These are phyloP conservation scores for Chaetomidium leptoderma DNA, from an alignment of 495 filamentous ascomycete species.

Conservation along the genomic window DNA sequence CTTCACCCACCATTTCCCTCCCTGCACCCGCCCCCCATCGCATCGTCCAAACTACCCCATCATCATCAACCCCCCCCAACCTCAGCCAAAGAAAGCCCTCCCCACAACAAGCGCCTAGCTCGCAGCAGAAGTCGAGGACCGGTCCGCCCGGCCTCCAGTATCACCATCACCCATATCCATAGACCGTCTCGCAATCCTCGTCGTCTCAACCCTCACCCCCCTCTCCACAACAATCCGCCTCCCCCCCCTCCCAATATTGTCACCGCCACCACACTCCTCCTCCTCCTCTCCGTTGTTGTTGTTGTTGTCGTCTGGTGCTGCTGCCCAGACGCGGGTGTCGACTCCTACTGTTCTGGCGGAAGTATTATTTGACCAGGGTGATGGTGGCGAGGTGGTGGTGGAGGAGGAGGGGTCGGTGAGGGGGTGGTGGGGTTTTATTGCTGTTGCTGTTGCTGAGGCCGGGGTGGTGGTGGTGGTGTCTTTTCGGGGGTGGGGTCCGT, in stretches of 20 bases:
- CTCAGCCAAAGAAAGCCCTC: constrained; percentile 7
- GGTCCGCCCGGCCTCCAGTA: not conserved
- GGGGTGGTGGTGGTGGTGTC: not conserved
- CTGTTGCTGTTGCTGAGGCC: not conserved
- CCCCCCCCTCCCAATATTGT: not conserved
- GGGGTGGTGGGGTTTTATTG: not conserved
- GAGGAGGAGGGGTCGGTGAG: not conserved
- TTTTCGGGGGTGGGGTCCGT: not conserved
- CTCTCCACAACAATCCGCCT: no score
- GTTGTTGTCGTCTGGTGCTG: not conserved
- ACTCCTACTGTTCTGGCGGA: no score
- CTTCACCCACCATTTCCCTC: not conserved
- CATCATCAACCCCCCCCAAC: not conserved
- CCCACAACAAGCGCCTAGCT: constrained; percentile 13
- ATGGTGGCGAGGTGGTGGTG: not conserved
- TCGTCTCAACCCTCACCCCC: constrained; percentile 20
- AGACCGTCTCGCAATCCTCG: constrained; percentile 10
- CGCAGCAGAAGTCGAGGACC: not conserved
- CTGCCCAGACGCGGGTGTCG: constrained; percentile 11
- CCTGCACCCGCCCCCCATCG: not conserved
- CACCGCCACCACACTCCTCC: no score
- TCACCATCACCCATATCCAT: not conserved
- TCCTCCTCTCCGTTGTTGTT: not conserved
- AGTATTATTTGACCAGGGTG: no score
- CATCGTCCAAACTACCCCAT: not conserved